Conservation (phyloP, 1,284 basidiomycete genomes). For the Cerioporus squamosus region DNA sequence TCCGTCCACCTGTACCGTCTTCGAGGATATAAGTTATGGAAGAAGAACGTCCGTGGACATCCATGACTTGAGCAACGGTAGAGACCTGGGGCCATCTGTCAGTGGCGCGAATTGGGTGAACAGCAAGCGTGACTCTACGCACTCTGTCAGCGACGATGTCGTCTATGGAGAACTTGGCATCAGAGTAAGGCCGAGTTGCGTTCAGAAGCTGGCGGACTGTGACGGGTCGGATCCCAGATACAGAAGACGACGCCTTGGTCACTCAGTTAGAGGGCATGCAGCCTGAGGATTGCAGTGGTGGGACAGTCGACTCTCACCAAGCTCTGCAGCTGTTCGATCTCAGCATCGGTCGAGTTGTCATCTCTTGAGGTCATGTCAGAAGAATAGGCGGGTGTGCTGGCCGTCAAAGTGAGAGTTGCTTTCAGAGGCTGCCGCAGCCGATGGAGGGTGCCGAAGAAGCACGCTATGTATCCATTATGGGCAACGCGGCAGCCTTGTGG, state of each 20-base stretch:
- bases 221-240: constrained; percentile 46
- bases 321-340: too few relatives aligned
- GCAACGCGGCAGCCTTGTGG: too few relatives aligned
- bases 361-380: too few relatives aligned
- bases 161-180: constrained; percentile 62
- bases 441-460: neutral
- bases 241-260: neutral
- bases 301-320: too few relatives aligned
- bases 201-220: constrained; percentile 62
- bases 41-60: constrained; percentile 44
- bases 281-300: too few relatives aligned
- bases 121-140: neutral
- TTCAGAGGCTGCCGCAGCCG: neutral
- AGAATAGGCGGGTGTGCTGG: too few relatives aligned
- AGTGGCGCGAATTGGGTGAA: constrained; percentile 37
- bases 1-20: constrained; percentile 39
- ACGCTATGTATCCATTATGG: constrained; percentile 8
- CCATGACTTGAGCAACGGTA: constrained; percentile 50
- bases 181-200: constrained; percentile 53
- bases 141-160: constrained; percentile 45
- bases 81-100: constrained; percentile 40
- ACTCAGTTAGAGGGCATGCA: too few relatives aligned
- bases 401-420: too few relatives aligned
- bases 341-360: too few relatives aligned
- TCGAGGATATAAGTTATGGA: constrained; percentile 40